Evolutionary conservation across 441 rosid species (phyloP).

Genomic region (Melianthus villosus): DNA sequence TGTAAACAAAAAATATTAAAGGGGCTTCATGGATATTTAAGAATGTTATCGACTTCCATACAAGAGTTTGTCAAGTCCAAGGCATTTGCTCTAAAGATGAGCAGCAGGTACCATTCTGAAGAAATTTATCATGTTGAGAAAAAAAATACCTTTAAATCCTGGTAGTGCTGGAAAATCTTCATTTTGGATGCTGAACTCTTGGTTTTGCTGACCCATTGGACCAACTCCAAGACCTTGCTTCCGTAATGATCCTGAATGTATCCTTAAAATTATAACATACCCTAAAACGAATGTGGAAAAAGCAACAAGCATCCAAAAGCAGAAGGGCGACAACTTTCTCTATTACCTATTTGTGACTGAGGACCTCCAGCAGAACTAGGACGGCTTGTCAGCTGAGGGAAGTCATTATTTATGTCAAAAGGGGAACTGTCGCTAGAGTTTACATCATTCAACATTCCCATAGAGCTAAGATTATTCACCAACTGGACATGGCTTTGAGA

Average conservation of each 20-base stretch:
- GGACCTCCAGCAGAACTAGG: constrained; percentile 89
- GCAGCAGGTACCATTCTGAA: neutral
- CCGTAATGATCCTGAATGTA: constrained; percentile 52
- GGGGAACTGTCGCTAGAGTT: constrained; percentile 68
- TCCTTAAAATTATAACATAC: constrained; percentile 10
- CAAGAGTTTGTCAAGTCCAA: neutral
- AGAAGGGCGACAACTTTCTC: constrained; percentile 4
- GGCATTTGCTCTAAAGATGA: neutral
- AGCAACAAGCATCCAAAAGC: constrained; percentile 7
- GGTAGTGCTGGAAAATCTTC: constrained; percentile 99
- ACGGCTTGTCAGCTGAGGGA: constrained; percentile 79
- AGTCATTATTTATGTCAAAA: constrained; percentile 81
- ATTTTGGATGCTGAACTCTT: constrained; percentile 96
- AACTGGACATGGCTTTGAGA: constrained; percentile 79
- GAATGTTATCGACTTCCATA: neutral
- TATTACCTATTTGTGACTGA: constrained; percentile 82
- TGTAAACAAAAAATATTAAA: constrained; percentile 22
- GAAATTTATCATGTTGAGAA: neutral
- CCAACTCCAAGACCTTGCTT: constrained; percentile 90
- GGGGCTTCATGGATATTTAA: constrained; percentile 11
- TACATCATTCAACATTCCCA: constrained; percentile 82
- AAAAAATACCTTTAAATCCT: constrained; percentile 66
- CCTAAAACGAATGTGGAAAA: constrained; percentile 2
- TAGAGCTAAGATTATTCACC: constrained; percentile 63
- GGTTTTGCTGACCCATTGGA: constrained; percentile 89